These are phyloP conservation scores for Cairneyella variabilis DNA, from an alignment of 495 filamentous ascomycete species.

Conservation along the genomic window DNA sequence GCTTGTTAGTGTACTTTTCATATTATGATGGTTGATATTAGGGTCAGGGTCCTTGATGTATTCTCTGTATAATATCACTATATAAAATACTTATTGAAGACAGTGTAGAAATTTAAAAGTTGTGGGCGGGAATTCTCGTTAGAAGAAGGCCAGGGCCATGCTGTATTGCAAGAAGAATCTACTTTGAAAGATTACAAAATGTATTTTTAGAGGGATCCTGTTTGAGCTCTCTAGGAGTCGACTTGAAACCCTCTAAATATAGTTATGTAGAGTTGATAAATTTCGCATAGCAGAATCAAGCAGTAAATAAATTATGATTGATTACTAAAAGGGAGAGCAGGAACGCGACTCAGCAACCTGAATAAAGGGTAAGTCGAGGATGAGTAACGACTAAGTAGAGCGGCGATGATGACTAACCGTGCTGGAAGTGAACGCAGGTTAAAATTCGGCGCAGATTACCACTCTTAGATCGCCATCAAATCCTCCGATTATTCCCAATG, in stretches of 20 bases:
- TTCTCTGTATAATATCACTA: background rate
- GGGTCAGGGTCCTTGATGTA: background rate
- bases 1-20: background rate
- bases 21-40: no score
- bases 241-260: background rate
- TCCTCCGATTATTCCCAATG: no score
- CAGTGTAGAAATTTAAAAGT: background rate
- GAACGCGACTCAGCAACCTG: no score
- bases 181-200: background rate
- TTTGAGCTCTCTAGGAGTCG: background rate
- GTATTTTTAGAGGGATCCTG: background rate
- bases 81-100: background rate
- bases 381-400: no score
- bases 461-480: no score
- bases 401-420: no score
- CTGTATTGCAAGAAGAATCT: background rate
- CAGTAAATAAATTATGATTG: no score
- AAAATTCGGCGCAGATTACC: no score
- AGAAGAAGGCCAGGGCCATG: background rate
- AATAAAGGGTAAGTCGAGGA: no score
- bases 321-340: no score
- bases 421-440: no score
- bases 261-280: background rate
- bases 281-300: no score
- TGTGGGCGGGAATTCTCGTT: background rate